Evolutionary conservation across 192 early-diverging fungal species (phyloP).

Genomic region (Piromyces finnis): DNA sequence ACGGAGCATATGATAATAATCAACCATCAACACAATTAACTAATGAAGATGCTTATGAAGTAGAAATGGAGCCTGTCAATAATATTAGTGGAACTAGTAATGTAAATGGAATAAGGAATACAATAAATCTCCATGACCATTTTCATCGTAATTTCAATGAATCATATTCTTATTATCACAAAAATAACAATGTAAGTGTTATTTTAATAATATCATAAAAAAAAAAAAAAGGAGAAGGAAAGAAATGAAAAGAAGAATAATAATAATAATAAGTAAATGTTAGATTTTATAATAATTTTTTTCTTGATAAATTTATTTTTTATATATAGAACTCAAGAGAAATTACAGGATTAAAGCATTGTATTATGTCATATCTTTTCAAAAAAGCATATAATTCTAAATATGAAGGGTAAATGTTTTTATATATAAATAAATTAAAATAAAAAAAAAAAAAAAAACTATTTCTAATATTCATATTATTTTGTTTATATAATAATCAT

Average conservation of each 20-base stretch:
- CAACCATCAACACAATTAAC: too few relatives aligned
- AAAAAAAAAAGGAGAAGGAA: too few relatives aligned
- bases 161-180: background rate
- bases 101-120: background rate
- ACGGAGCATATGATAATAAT: too few relatives aligned
- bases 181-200: background rate
- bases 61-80: background rate
- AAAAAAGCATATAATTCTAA: constrained; percentile 23
- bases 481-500: too few relatives aligned
- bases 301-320: too few relatives aligned
- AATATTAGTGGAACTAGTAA: background rate
- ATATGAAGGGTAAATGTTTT: constrained; percentile 9
- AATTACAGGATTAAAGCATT: constrained; percentile 42
- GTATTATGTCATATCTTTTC: constrained; percentile 42
- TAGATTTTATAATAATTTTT: too few relatives aligned
- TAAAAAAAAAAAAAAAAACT: background rate
- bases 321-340: background rate
- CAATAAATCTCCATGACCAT: background rate
- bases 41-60: background rate
- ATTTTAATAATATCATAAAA: too few relatives aligned
- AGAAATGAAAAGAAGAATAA: too few relatives aligned
- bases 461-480: too few relatives aligned
- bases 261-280: too few relatives aligned
- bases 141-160: background rate
- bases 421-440: background rate